Evolutionary conservation across 2,329 filamentous ascomycete genomes (phyloP).

Genomic region (Hypoxylon sp.): DNA sequence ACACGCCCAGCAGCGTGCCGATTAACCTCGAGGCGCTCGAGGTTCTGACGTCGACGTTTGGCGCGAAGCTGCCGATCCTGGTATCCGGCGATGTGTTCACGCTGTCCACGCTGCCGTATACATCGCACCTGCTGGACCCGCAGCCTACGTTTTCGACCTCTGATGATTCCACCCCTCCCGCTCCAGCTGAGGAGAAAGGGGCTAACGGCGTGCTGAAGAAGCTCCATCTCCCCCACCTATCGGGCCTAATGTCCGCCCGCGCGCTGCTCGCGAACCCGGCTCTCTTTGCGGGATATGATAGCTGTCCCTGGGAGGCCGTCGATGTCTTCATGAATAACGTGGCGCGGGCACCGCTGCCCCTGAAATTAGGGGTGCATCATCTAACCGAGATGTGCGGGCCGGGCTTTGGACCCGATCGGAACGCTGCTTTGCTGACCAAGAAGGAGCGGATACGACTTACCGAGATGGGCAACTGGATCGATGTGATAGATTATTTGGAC

Average conservation of each 20-base stretch:
- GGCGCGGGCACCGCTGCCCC: slow-evolving; percentile 71
- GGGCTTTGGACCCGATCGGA: slow-evolving; percentile 69
- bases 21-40: slow-evolving; percentile 74
- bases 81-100: slow-evolving; percentile 80
- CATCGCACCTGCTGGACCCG: slow-evolving; percentile 54
- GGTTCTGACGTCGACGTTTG: slow-evolving; percentile 67
- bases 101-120: slow-evolving; percentile 65
- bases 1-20: slow-evolving; percentile 72
- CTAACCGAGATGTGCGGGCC: slow-evolving; percentile 76
- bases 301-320: slow-evolving; percentile 74
- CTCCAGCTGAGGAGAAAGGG: not conserved
- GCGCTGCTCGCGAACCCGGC: slow-evolving; percentile 78
- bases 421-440: slow-evolving; percentile 68
- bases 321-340: slow-evolving; percentile 74
- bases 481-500: slow-evolving; percentile 74
- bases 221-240: slow-evolving; percentile 63
- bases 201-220: slow-evolving; percentile 23
- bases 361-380: slow-evolving; percentile 76
- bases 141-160: slow-evolving; percentile 48
- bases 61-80: slow-evolving; percentile 72
- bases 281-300: slow-evolving; percentile 70
- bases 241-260: slow-evolving; percentile 79
- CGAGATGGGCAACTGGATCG: slow-evolving; percentile 67
- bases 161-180: slow-evolving; percentile 25
- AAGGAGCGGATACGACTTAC: slow-evolving; percentile 68